Conservation (phyloP, 441 rosid genomes). For the Pelargonium cotyledonis region DNA sequence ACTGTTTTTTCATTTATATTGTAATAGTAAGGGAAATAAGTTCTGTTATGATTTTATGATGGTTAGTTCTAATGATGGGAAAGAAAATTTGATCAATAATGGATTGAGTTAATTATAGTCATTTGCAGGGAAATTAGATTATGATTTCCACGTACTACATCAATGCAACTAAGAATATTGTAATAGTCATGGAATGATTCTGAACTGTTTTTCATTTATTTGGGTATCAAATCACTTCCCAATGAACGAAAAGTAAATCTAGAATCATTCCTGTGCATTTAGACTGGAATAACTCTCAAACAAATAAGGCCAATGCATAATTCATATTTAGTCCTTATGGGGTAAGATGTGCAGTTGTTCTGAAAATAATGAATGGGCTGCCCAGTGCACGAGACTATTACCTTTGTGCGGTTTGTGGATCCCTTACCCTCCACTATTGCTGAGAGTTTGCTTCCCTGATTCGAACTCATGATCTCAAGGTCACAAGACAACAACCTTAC, state of each 20-base stretch:
- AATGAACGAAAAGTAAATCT: background rate
- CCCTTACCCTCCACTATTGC: too few species aligned
- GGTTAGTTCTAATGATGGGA: slow-evolving; percentile 4
- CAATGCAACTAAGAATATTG: background rate
- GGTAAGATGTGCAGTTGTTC: background rate
- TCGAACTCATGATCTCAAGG: too few species aligned
- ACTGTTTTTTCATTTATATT: too few species aligned
- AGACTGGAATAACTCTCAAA: background rate
- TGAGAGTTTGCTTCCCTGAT: too few species aligned
- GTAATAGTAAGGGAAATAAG: too few species aligned
- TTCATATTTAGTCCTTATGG: background rate
- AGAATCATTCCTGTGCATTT: background rate
- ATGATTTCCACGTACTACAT: too few species aligned
- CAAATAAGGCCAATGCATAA: background rate
- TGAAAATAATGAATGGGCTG: too few species aligned
- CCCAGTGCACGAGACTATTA: too few species aligned
- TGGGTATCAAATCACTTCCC: background rate
- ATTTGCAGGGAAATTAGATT: too few species aligned
- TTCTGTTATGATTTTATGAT: slow-evolving; percentile 1
- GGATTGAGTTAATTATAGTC: background rate
- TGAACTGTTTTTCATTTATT: background rate
- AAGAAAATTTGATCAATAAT: slow-evolving; percentile 8
- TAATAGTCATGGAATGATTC: background rate
- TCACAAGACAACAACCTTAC: too few species aligned
- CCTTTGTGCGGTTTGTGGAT: too few species aligned